phyloP scores from a whole-genome alignment of 2,329 filamentous ascomycete species.

The Cladosporium sp. region DNA sequence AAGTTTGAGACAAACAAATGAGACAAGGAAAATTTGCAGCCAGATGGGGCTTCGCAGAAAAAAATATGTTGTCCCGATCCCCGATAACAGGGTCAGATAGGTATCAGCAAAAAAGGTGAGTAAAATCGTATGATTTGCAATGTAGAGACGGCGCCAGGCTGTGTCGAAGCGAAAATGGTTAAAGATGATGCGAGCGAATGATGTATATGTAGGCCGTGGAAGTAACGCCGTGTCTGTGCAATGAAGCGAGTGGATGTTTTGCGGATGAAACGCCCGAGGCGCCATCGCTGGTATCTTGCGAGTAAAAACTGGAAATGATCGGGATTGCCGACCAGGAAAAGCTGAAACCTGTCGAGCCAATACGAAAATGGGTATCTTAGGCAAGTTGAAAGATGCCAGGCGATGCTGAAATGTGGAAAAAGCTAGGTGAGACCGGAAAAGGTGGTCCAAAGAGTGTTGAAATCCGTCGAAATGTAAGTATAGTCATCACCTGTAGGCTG shows the following conservation, averaged over 20 bases:
- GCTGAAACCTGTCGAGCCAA: slow-evolving; percentile 5
- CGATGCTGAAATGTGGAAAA: slow-evolving; percentile 18
- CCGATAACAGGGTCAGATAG: background rate
- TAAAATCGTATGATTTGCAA: slow-evolving; percentile 14
- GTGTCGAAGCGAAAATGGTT: slow-evolving; percentile 12
- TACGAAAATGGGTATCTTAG: slow-evolving; percentile 15
- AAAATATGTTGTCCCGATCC: background rate
- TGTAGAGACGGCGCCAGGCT: slow-evolving; percentile 17
- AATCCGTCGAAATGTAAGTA: background rate
- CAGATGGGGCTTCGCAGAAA: background rate
- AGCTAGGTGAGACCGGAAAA: background rate
- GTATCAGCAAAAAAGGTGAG: background rate
- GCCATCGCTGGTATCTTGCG: slow-evolving; percentile 10
- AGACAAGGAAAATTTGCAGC: background rate
- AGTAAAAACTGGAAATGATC: slow-evolving; percentile 7
- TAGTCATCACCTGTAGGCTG: slow-evolving; percentile 35
- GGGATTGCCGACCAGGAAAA: slow-evolving; percentile 1
- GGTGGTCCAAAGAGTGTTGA: background rate
- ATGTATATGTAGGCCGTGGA: slow-evolving; percentile 8
- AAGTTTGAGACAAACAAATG: background rate
- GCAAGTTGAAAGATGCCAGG: slow-evolving; percentile 12
- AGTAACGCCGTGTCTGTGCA: slow-evolving; percentile 14
- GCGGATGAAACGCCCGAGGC: background rate
- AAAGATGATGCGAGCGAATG: background rate
- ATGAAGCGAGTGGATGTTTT: slow-evolving; percentile 3